phyloP scores from a whole-genome alignment of 2,329 filamentous ascomycete genomes.

The Aspergillus latus region DNA sequence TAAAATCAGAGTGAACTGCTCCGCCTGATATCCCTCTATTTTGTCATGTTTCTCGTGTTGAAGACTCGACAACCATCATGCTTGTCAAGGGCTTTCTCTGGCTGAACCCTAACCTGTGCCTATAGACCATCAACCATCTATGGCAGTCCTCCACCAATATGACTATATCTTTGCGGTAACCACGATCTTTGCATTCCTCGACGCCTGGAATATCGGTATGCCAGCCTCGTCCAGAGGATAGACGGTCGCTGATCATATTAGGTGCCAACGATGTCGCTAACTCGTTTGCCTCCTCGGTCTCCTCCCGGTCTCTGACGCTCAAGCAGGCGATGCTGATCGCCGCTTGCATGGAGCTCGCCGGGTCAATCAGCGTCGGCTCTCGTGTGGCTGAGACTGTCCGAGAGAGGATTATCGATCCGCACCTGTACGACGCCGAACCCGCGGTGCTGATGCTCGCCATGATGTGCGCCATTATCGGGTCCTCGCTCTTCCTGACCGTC shows the following conservation, averaged over 20 bases:
- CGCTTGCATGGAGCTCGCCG: constrained; percentile 50
- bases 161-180: constrained; percentile 13
- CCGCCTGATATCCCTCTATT: too few relatives aligned
- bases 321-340: constrained; percentile 50
- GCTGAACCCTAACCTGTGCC: too few relatives aligned
- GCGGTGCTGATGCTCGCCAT: constrained; percentile 35
- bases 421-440: constrained; percentile 32
- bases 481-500: constrained; percentile 31
- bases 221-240: background rate
- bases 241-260: background rate
- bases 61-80: too few relatives aligned
- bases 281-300: constrained; percentile 52
- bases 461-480: constrained; percentile 26
- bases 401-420: constrained; percentile 39
- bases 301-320: constrained; percentile 52
- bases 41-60: too few relatives aligned
- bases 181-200: constrained; percentile 6
- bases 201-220: constrained; percentile 13
- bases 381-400: constrained; percentile 42
- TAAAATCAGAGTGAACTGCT: too few relatives aligned
- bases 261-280: constrained; percentile 49
- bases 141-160: constrained; percentile 14
- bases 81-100: too few relatives aligned
- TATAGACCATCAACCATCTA: background rate
- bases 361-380: constrained; percentile 51